Base-by-base conservation (phyloP, 345 rosid species). In the Physaria fendleri region DNA sequence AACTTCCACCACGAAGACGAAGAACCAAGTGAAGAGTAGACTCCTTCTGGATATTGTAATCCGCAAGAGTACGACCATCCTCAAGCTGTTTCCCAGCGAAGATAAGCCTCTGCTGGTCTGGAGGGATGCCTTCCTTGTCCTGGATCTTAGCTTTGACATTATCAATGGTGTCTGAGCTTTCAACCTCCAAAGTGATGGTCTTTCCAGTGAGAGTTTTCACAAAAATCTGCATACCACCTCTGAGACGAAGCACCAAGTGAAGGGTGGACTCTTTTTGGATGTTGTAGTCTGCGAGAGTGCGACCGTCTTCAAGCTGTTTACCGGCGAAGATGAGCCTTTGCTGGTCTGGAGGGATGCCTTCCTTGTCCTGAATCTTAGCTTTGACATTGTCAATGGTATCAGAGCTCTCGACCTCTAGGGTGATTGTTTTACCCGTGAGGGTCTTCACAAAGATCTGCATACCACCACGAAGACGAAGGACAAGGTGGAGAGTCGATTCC, bases 31-130 rank as follows among this genome's bases (percentile, higher is more conserved):
- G 78, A 4, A 69, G 74, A 0, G 78, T 74, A 0, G 78, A 74
- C 23, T 74, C 78, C 21, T 74, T 74, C 3, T 74, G 74, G 17
- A 74, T 74, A 32, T 74, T 74, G 44, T 74, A 74, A 0, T 74
- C 78, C 1, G 74, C 78, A 0, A 74, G 49, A 0, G 78, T 74
- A 0, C 78, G 48, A 0, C 78, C 78, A 0, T 74, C 77, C 1
- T 74, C 77, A 0, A 74, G 64, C 41, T 74, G 77, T 2, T 66
- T 66, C 0, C 71, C 71, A 2, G 65, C 71, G 3, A 65, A 65
- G 47, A 65, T 65, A 1, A 73, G 50, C 2, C 77, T 59, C 23
- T 73, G 77, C 62, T 73, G 77, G 25, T 73, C 77, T 5, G 77
- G 77, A 2, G 77, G 77, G 29, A 73, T 73, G 0, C 77, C 77